A percentile compares a stretch with the other conserved stretches of the same genome.
Conservation (phyloP, 768 basidiomycete genomes). For the Naganishia vishniacii region DNA sequence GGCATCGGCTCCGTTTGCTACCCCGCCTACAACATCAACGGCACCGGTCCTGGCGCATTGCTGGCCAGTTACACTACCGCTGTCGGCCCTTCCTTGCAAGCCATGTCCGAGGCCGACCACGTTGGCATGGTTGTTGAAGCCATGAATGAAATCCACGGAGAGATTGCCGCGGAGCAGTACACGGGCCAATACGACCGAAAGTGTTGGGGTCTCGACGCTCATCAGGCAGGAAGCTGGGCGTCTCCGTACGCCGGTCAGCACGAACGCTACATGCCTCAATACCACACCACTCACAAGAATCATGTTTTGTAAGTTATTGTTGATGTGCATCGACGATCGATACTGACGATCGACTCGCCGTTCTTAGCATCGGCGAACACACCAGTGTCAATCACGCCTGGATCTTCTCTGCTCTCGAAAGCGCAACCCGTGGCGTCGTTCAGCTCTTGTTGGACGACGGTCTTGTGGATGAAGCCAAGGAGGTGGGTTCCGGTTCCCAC, state of each 20-base stretch:
- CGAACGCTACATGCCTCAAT: slow-evolving; percentile 23
- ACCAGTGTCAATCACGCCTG: slow-evolving; percentile 22
- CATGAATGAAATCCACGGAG: slow-evolving; percentile 32
- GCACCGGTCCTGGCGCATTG: slow-evolving; percentile 31
- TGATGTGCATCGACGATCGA: not conserved
- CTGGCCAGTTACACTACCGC: slow-evolving; percentile 28
- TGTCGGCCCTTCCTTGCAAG: slow-evolving; percentile 25
- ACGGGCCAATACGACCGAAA: slow-evolving; percentile 29
- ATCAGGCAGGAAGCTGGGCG: slow-evolving; percentile 31
- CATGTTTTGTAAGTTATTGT: slow-evolving; percentile 18
- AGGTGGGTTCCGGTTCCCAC: not conserved
- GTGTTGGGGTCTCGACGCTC: slow-evolving; percentile 30
- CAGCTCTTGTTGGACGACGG: slow-evolving; percentile 22
- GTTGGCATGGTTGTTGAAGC: slow-evolving; percentile 27
- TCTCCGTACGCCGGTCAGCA: slow-evolving; percentile 24
- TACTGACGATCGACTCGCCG: not conserved
- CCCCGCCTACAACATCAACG: slow-evolving; percentile 33
- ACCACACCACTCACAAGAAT: slow-evolving; percentile 3
- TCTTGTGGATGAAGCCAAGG: slow-evolving; percentile 22
- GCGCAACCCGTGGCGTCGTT: slow-evolving; percentile 15
- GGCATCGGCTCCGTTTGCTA: slow-evolving; percentile 32
- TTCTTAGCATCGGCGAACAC: slow-evolving; percentile 20
- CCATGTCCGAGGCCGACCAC: slow-evolving; percentile 29
- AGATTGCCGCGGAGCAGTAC: slow-evolving; percentile 29
- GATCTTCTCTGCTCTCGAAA: slow-evolving; percentile 23